A percentile compares a stretch with the other conserved stretches of the same genome.
Conservation (phyloP, 129 eudicot species). For the Lactuca saligna region DNA sequence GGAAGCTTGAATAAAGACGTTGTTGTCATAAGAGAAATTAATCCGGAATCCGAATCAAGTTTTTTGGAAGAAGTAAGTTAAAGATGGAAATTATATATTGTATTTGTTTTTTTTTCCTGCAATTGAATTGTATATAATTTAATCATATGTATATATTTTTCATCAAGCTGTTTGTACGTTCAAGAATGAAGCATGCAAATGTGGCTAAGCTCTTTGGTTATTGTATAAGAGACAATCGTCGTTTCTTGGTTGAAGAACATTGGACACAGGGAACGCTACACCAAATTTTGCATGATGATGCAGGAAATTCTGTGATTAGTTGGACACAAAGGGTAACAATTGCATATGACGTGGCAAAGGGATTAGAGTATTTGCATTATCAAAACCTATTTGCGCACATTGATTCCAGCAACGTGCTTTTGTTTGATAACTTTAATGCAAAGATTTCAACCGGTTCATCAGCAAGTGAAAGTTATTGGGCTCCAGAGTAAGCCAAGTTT, state of each 20-base stretch:
- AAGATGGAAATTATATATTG: not conserved
- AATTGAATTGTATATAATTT: not conserved
- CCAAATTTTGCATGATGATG: not conserved
- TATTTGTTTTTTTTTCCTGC: not conserved
- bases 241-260: slow-evolving; percentile 1
- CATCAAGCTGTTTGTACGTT: not conserved
- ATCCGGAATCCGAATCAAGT: not conserved
- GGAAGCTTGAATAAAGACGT: not conserved
- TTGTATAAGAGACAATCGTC: not conserved
- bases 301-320: not conserved
- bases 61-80: not conserved
- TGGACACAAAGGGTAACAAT: not conserved
- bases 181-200: not conserved
- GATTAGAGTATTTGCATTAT: not conserved
- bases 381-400: not conserved
- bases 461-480: not conserved
- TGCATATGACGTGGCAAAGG: slow-evolving; percentile 2
- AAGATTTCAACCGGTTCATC: not conserved
- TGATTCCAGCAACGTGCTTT: not conserved
- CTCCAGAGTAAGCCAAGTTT: not conserved
- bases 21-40: not conserved
- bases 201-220: slow-evolving; percentile 3
- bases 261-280: not conserved
- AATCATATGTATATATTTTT: not conserved
- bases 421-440: not conserved